Percentiles rank a stretch among this genome's conserved stretches.
Conservation (phyloP, 1,139 yeast species). For the Scheffersomyces lignicola region DNA sequence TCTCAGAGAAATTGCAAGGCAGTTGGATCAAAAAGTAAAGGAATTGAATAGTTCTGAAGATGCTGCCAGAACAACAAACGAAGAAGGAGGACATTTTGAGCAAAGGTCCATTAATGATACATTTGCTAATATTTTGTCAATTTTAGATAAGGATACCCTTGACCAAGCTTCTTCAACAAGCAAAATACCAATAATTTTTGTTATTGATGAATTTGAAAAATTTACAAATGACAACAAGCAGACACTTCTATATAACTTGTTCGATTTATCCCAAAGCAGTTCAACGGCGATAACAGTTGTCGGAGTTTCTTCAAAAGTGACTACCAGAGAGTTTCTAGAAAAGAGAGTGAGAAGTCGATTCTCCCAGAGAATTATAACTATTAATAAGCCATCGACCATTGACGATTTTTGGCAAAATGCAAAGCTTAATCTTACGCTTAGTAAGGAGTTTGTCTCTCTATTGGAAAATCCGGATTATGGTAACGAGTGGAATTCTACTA, state of each 20-base stretch:
- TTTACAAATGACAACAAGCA: slow-evolving; percentile 76
- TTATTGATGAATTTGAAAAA: slow-evolving; percentile 82
- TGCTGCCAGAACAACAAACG: slow-evolving; percentile 14
- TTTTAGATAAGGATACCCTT: slow-evolving; percentile 16
- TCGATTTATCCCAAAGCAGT: slow-evolving; percentile 79
- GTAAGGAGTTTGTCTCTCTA: slow-evolving; percentile 13
- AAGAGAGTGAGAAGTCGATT: slow-evolving; percentile 90
- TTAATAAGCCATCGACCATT: slow-evolving; percentile 50
- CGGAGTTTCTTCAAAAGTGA: slow-evolving; percentile 76
- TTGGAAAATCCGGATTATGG: slow-evolving; percentile 27
- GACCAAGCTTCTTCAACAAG: slow-evolving; percentile 5
- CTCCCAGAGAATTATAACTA: slow-evolving; percentile 70
- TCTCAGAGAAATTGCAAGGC: slow-evolving; percentile 81
- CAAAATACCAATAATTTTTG: slow-evolving; percentile 63
- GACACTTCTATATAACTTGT: slow-evolving; percentile 78
- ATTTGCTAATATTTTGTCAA: slow-evolving; percentile 37
- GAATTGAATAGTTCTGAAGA: slow-evolving; percentile 14
- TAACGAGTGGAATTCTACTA: slow-evolving; percentile 50
- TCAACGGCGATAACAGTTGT: slow-evolving; percentile 78
- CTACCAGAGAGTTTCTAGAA: slow-evolving; percentile 78
- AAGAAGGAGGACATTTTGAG: slow-evolving; percentile 44
- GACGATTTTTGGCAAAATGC: slow-evolving; percentile 45
- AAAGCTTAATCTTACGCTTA: slow-evolving; percentile 26
- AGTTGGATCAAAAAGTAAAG: slow-evolving; percentile 55
- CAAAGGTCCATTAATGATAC: slow-evolving; percentile 42